These are phyloP conservation scores for Dichotomopilus funicola DNA, from an alignment of 2,329 filamentous ascomycete genomes.

Conservation along the genomic window DNA sequence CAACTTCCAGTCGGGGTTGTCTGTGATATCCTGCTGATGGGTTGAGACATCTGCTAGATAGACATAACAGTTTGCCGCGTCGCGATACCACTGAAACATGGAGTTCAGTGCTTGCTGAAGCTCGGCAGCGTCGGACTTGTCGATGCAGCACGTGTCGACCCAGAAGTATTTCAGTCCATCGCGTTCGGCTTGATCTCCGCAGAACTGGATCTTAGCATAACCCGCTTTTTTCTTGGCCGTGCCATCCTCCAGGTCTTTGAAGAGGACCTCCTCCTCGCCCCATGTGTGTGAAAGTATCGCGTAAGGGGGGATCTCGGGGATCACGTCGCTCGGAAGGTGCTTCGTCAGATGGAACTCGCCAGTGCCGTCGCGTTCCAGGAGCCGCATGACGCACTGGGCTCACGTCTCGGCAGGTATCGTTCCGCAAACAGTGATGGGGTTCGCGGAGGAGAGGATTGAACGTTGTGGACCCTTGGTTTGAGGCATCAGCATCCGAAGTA, in stretches of 20 bases:
- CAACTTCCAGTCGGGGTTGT: background rate
- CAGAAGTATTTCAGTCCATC: background rate
- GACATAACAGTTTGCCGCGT: background rate
- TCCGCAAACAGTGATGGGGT: too few species aligned
- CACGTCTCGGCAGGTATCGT: too few species aligned
- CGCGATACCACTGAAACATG: constrained; percentile 2
- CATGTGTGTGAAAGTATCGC: constrained; percentile 5
- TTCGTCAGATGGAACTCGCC: background rate
- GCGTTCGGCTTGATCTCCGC: background rate
- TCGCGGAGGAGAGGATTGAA: too few species aligned
- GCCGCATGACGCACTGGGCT: too few species aligned
- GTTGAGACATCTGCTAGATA: background rate
- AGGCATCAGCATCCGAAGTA: too few species aligned
- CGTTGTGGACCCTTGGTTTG: too few species aligned
- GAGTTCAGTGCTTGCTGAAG: constrained; percentile 5
- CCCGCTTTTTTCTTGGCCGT: background rate
- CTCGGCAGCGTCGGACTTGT: background rate
- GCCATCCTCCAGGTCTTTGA: background rate
- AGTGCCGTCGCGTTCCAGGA: background rate
- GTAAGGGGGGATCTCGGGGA: background rate
- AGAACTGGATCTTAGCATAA: background rate
- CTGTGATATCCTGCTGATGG: background rate
- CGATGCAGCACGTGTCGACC: constrained; percentile 5
- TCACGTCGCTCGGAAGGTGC: too few species aligned
- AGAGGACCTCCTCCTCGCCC: background rate